A percentile compares a stretch with the other conserved stretches of the same genome.
Evolutionary conservation across 2,329 filamentous ascomycete genomes (phyloP).

Genomic region (Penicillium sp.): DNA sequence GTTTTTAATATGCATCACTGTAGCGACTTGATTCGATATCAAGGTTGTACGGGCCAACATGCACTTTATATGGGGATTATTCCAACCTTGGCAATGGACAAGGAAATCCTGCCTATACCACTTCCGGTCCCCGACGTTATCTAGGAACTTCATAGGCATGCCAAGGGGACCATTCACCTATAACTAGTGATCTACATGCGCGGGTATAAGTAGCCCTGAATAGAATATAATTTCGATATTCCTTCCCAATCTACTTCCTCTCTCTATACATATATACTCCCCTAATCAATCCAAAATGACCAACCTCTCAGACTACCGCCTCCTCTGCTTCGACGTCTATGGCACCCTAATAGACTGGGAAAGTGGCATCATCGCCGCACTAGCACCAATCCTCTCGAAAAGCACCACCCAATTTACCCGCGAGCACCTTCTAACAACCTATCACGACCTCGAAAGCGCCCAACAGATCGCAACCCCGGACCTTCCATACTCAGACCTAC

Average conservation of each 20-base stretch:
- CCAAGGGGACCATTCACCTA: background rate
- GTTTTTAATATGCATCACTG: background rate
- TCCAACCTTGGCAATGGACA: background rate
- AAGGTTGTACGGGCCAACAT: background rate
- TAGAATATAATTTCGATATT: background rate
- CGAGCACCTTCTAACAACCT: constrained; percentile 22
- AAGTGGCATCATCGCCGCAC: constrained; percentile 56
- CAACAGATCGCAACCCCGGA: constrained; percentile 56
- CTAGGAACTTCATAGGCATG: background rate
- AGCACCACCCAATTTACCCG: constrained; percentile 40
- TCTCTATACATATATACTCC: background rate
- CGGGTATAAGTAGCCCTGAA: background rate
- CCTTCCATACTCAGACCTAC: constrained; percentile 59
- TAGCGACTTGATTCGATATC: background rate
- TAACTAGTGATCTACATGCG: background rate
- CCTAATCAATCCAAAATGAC: constrained; percentile 19
- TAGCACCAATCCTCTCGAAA: constrained; percentile 45
- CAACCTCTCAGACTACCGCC: constrained; percentile 40
- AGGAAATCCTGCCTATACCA: background rate
- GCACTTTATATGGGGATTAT: background rate
- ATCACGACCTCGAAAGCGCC: constrained; percentile 38
- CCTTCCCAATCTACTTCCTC: background rate
- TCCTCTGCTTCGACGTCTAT: constrained; percentile 74
- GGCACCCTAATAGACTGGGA: constrained; percentile 80
- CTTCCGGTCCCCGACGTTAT: background rate